These are phyloP conservation scores for Suillus subluteus DNA, from an alignment of 768 basidiomycete genomes.

Conservation along the genomic window DNA sequence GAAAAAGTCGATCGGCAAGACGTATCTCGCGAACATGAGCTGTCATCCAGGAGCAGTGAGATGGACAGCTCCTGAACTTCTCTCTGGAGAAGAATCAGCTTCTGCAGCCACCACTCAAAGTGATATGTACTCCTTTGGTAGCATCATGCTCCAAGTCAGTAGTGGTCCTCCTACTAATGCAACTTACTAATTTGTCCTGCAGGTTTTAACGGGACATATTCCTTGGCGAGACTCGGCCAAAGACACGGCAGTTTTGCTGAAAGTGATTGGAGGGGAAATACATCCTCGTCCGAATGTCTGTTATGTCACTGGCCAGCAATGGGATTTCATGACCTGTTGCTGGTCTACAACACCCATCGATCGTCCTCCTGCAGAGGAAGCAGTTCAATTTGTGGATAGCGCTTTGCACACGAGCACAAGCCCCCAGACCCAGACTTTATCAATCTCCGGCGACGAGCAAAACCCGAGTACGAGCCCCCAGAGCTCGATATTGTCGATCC, in stretches of 20 bases:
- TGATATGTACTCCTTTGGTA: background rate
- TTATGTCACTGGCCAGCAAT: background rate
- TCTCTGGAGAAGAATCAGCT: background rate
- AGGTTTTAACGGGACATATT: background rate
- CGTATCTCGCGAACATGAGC: too few relatives aligned
- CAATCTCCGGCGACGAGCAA: constrained; percentile 43
- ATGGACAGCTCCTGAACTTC: too few relatives aligned
- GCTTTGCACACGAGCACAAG: constrained; percentile 33
- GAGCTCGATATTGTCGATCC: constrained; percentile 50
- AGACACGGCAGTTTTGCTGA: too few relatives aligned
- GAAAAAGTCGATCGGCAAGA: too few relatives aligned
- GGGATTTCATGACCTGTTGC: background rate
- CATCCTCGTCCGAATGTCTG: background rate
- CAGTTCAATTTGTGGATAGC: background rate
- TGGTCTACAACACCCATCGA: background rate
- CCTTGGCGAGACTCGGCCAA: background rate
- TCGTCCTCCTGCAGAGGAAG: background rate
- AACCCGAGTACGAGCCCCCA: constrained; percentile 44
- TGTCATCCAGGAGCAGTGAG: too few relatives aligned
- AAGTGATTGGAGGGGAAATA: background rate
- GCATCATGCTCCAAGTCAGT: background rate
- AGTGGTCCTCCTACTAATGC: background rate
- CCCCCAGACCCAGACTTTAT: constrained; percentile 50
- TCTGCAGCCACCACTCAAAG: background rate
- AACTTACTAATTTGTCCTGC: background rate